A percentile compares a stretch with the other conserved stretches of the same genome.
These are phyloP conservation scores for Eucalyptus guilfoylei DNA, from an alignment of 345 rosid species.

Conservation along the genomic window DNA sequence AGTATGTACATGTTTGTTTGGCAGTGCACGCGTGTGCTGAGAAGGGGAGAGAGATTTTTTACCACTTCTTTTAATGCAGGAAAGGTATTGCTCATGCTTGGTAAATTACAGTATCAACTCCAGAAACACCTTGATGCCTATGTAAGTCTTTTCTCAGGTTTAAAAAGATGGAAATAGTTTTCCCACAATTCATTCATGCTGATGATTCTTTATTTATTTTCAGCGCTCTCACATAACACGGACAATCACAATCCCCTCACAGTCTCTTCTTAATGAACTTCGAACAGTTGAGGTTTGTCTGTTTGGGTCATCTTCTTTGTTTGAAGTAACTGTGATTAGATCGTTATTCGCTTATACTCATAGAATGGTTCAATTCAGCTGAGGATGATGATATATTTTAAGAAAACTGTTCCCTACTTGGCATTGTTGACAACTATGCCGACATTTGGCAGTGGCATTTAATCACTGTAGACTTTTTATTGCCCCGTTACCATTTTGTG, in stretches of 20 bases:
- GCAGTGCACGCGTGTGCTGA: not conserved
- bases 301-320: not conserved
- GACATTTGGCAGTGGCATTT: not conserved
- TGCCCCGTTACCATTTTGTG: not conserved
- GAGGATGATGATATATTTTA: not conserved
- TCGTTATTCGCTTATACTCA: not conserved
- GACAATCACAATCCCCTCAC: slow-evolving; percentile 86
- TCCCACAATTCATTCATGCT: not conserved
- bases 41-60: not conserved
- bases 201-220: not conserved
- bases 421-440: not conserved
- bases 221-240: slow-evolving; percentile 81
- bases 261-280: slow-evolving; percentile 96
- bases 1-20: not conserved
- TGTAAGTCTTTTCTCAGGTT: slow-evolving; percentile 35
- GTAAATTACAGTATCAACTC: slow-evolving; percentile 78
- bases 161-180: not conserved
- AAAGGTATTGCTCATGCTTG: slow-evolving; percentile 68
- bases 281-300: slow-evolving; percentile 88
- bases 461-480: not conserved
- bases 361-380: not conserved
- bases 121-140: slow-evolving; percentile 82
- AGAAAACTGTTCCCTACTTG: not conserved
- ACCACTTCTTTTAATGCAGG: slow-evolving; percentile 32
- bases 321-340: not conserved